phyloP scores from a whole-genome alignment of 2,329 filamentous ascomycete genomes.

The Sporothrix phasma region DNA sequence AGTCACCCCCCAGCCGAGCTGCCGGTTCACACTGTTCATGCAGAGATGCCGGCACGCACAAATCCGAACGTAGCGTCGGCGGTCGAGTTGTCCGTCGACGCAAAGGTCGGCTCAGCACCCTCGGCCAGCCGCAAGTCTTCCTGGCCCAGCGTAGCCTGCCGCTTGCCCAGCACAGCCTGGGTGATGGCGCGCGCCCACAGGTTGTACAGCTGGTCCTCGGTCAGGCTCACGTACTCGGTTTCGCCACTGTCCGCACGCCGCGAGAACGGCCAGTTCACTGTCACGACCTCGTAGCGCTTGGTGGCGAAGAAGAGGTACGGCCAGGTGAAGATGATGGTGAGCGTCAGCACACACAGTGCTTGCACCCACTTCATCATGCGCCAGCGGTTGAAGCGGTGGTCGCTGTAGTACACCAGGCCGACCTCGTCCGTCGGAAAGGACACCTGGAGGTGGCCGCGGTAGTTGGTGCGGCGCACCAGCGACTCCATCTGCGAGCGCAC shows the following conservation, averaged over 20 bases:
- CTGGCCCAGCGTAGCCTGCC: constrained; percentile 46
- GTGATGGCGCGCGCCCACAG: constrained; percentile 52
- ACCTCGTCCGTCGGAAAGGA: constrained; percentile 49
- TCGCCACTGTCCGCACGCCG: constrained; percentile 25
- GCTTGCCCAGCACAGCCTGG: constrained; percentile 47
- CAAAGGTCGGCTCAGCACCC: constrained; percentile 29
- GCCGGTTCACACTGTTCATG: constrained; percentile 43
- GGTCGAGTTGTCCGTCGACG: constrained; percentile 28
- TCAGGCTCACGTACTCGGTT: constrained; percentile 43
- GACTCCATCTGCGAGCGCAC: constrained; percentile 42
- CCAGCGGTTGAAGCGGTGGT: constrained; percentile 53
- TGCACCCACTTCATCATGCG: constrained; percentile 53
- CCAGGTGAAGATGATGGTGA: constrained; percentile 62
- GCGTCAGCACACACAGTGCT: constrained; percentile 55
- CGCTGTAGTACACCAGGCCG: constrained; percentile 53
- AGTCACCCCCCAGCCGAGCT: constrained; percentile 42
- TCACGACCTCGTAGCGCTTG: constrained; percentile 54
- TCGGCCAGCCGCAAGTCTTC: constrained; percentile 41
- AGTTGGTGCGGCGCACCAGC: constrained; percentile 56
- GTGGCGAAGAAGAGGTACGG: constrained; percentile 59
- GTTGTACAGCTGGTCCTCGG: constrained; percentile 51
- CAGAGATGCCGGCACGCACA: constrained; percentile 39
- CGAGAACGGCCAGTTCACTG: constrained; percentile 51
- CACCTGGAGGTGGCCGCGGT: constrained; percentile 51
- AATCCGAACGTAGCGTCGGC: constrained; percentile 34